Conservation (phyloP, 192 early-diverging fungal genomes). For the Backusella sp. region DNA sequence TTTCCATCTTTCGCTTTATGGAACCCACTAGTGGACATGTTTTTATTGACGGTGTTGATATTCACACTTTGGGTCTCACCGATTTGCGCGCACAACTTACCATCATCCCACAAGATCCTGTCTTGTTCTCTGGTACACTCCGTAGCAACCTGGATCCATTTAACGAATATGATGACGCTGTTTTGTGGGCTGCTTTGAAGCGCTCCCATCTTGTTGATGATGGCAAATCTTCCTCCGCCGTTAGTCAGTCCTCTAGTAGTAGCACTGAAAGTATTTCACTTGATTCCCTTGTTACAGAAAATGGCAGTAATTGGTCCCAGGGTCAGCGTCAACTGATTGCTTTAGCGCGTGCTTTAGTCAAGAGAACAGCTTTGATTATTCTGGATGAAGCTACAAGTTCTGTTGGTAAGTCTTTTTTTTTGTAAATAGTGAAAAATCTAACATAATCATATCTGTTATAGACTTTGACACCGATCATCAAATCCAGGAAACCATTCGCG, state of each 20-base stretch:
- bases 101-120: conserved; percentile 91
- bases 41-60: conserved; percentile 74
- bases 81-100: conserved; percentile 76
- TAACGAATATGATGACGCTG: conserved; percentile 67
- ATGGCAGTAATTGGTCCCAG: conserved; percentile 72
- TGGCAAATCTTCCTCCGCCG: background rate
- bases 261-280: conserved; percentile 44
- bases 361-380: conserved; percentile 64
- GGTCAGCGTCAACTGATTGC: conserved; percentile 78
- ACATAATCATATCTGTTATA: background rate
- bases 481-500: conserved; percentile 82
- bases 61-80: conserved; percentile 65
- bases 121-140: conserved; percentile 75
- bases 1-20: conserved; percentile 78
- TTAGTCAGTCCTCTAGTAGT: conserved; percentile 3
- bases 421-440: background rate
- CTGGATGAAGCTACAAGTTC: conserved; percentile 90
- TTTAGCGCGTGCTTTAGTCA: conserved; percentile 72
- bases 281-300: conserved; percentile 79
- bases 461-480: conserved; percentile 82
- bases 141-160: conserved; percentile 90
- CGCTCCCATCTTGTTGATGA: conserved; percentile 64
- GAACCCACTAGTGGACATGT: conserved; percentile 67
- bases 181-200: conserved; percentile 74
- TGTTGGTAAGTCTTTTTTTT: conserved; percentile 52